A percentile compares a stretch with the other conserved stretches of the same genome.
These are phyloP conservation scores for Cucumis cinereus DNA, from an alignment of 306 rosid genomes.

Conservation along the genomic window DNA sequence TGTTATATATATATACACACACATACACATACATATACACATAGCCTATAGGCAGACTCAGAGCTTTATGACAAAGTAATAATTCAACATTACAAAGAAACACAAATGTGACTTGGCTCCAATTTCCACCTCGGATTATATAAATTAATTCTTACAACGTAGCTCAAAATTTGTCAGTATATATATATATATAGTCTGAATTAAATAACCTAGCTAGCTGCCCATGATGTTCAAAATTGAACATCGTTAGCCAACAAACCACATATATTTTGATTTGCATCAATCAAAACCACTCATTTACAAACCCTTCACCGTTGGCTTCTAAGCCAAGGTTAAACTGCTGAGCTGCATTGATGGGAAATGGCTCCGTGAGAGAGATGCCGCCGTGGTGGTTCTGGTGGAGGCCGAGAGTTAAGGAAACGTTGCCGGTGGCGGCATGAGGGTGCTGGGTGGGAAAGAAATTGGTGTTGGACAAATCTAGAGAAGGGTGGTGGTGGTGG, in stretches of 20 bases:
- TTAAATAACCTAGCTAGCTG: not conserved
- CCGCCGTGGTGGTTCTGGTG: conserved; percentile 59
- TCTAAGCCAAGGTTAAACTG: conserved; percentile 10
- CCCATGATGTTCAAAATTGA: not conserved
- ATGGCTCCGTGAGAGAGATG: conserved; percentile 53
- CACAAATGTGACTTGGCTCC: not conserved
- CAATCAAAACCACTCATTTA: conserved; percentile 43
- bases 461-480: conserved; percentile 21
- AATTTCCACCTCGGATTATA: not conserved
- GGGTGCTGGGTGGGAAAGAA: conserved; percentile 31
- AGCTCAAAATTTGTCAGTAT: not conserved
- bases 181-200: not conserved
- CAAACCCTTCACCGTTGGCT: conserved; percentile 24
- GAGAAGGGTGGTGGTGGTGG: not conserved
- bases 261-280: conserved; percentile 18
- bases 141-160: not conserved
- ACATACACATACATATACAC: too few relatives aligned
- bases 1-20: too few relatives aligned
- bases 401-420: conserved; percentile 79
- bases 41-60: not conserved
- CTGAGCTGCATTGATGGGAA: conserved; percentile 44
- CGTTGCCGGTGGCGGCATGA: conserved; percentile 38
- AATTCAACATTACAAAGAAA: not conserved
- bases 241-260: conserved; percentile 31
- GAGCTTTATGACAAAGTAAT: not conserved